Conservation (phyloP, 176 grass and related monocot genomes). For the Raddia distichophylla region DNA sequence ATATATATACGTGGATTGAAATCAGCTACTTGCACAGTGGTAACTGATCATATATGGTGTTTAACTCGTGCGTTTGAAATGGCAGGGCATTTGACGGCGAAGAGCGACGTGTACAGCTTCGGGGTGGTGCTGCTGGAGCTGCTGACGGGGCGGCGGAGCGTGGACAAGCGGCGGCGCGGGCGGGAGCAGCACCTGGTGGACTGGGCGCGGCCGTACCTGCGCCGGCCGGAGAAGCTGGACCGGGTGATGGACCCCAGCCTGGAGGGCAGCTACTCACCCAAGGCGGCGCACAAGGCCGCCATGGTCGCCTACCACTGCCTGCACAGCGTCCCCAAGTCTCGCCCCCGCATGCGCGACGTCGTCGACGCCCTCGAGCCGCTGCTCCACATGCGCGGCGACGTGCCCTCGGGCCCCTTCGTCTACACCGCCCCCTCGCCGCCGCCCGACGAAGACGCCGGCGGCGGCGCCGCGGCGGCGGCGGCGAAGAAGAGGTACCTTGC, state of each 20-base stretch:
- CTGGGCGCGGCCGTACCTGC: conserved; percentile 60
- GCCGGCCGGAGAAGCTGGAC: conserved; percentile 50
- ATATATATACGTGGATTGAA: background rate
- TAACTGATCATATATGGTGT: background rate
- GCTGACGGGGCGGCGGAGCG: conserved; percentile 64
- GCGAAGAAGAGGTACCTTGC: conserved; percentile 18
- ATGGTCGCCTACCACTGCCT: conserved; percentile 53
- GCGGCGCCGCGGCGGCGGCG: background rate
- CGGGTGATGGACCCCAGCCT: conserved; percentile 65
- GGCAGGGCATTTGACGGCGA: conserved; percentile 85
- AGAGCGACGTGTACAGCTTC: conserved; percentile 94
- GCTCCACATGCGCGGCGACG: conserved; percentile 28
- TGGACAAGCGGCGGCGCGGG: conserved; percentile 62
- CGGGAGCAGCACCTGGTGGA: conserved; percentile 60
- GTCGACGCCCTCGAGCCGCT: conserved; percentile 65
- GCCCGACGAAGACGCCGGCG: background rate
- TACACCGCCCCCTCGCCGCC: conserved; percentile 34
- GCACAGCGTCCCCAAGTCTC: conserved; percentile 52
- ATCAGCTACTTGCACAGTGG: background rate
- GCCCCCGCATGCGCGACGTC: conserved; percentile 62
- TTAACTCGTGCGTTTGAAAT: background rate
- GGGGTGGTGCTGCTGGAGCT: conserved; percentile 90
- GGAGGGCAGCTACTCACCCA: conserved; percentile 53
- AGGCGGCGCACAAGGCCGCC: conserved; percentile 49
- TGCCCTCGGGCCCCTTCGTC: conserved; percentile 42